Evolutionary conservation across 352 stramenopile species (phyloP).

Genomic region (Globisporangium echinulatum): DNA sequence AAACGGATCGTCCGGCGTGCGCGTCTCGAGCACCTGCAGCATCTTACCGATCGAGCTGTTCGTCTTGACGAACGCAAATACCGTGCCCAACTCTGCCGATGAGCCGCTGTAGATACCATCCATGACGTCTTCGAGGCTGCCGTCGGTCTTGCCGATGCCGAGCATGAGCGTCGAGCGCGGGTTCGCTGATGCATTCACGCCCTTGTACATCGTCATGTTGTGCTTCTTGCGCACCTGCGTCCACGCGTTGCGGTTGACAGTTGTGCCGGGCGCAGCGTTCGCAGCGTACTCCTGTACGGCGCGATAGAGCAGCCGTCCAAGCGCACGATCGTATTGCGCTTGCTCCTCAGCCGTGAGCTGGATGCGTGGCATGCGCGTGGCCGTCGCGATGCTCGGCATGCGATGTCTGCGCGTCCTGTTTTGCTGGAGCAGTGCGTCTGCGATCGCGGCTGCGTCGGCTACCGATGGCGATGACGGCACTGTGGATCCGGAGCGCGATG

Average conservation of each 20-base stretch:
- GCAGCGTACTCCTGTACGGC: conserved; percentile 23
- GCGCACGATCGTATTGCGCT: conserved; percentile 22
- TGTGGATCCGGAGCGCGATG: background rate
- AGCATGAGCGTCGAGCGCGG: conserved; percentile 22
- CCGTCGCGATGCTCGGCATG: conserved; percentile 19
- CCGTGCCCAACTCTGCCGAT: conserved; percentile 34
- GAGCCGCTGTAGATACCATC: conserved; percentile 30
- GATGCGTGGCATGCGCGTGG: background rate
- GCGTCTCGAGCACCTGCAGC: conserved; percentile 25
- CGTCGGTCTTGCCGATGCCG: conserved; percentile 24
- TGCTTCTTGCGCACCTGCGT: conserved; percentile 29
- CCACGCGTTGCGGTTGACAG: conserved; percentile 22
- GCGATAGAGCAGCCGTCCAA: conserved; percentile 19
- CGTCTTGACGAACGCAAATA: conserved; percentile 30
- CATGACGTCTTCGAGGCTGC: conserved; percentile 41
- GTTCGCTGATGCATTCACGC: conserved; percentile 30
- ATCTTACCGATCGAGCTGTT: conserved; percentile 27
- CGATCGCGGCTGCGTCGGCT: background rate
- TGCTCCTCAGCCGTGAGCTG: conserved; percentile 20
- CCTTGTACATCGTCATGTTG: conserved; percentile 42
- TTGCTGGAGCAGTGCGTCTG: background rate
- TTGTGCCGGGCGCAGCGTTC: background rate
- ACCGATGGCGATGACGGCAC: background rate
- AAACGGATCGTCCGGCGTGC: conserved; percentile 24
- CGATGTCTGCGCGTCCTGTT: conserved; percentile 3